A percentile compares a stretch with the other conserved stretches of the same genome.
Conservation (phyloP, 306 rosid genomes). For the Acacia melanoxylon region DNA sequence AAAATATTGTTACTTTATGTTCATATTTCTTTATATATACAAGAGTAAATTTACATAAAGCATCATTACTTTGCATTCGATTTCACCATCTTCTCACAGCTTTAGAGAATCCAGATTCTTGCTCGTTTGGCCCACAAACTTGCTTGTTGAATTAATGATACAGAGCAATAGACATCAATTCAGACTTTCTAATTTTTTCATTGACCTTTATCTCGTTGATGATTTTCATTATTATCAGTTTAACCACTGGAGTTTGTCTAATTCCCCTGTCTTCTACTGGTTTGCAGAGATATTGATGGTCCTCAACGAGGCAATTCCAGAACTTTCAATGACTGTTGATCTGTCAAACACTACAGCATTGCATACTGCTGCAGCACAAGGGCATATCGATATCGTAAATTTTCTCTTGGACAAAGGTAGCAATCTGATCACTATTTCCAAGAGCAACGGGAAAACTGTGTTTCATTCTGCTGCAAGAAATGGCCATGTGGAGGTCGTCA, state of each 20-base stretch:
- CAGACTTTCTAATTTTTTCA: conserved; percentile 5
- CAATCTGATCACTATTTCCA: conserved; percentile 54
- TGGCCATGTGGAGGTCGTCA: conserved; percentile 62
- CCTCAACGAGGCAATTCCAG: conserved; percentile 63
- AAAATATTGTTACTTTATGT: background rate
- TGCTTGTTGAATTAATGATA: conserved; percentile 4
- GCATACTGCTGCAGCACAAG: conserved; percentile 83
- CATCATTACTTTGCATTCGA: background rate
- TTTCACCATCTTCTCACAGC: background rate
- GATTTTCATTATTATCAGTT: conserved; percentile 1
- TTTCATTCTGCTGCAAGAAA: conserved; percentile 81
- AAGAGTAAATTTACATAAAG: background rate
- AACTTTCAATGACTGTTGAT: conserved; percentile 77
- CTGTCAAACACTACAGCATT: conserved; percentile 71
- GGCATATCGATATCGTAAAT: conserved; percentile 57
- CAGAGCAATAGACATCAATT: conserved; percentile 1
- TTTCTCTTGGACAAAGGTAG: conserved; percentile 55
- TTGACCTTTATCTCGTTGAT: background rate
- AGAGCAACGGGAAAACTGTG: conserved; percentile 76
- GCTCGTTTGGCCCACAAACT: background rate
- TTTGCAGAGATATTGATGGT: conserved; percentile 68
- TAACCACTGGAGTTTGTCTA: conserved; percentile 16
- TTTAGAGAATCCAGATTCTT: background rate
- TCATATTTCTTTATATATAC: background rate
- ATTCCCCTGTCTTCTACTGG: conserved; percentile 24